These are phyloP conservation scores for Xylaria sp. DNA, from an alignment of 2,329 filamentous ascomycete species.

Conservation along the genomic window DNA sequence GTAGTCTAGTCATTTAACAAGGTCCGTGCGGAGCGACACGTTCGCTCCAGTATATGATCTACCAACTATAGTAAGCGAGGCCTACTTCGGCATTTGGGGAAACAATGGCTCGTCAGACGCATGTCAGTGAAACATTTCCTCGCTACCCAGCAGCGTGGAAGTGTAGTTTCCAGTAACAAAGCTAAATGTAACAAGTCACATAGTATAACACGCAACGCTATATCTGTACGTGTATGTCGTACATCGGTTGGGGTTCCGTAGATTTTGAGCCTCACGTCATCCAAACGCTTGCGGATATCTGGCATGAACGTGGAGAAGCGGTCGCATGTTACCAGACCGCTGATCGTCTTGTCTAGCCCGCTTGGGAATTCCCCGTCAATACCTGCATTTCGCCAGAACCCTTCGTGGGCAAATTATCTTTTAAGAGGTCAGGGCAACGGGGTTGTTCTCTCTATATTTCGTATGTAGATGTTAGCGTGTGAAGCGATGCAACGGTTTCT, in stretches of 20 bases:
- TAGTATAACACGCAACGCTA: neutral
- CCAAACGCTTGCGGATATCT: slow-evolving; percentile 38
- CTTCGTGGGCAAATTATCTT: slow-evolving; percentile 32
- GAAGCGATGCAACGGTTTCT: slow-evolving; percentile 12
- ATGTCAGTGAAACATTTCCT: slow-evolving; percentile 3
- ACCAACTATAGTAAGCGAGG: slow-evolving; percentile 30
- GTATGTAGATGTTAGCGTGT: neutral
- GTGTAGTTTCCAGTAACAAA: neutral
- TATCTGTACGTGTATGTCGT: slow-evolving; percentile 22
- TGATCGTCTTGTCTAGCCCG: slow-evolving; percentile 35
- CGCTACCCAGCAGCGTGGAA: no score
- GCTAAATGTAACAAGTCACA: neutral
- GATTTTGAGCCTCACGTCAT: slow-evolving; percentile 38
- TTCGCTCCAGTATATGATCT: slow-evolving; percentile 19
- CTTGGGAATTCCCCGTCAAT: slow-evolving; percentile 31
- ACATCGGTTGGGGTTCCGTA: slow-evolving; percentile 30
- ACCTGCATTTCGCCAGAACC: slow-evolving; percentile 28
- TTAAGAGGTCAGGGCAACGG: slow-evolving; percentile 7
- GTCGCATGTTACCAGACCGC: slow-evolving; percentile 38
- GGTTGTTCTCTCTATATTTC: neutral
- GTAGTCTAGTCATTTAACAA: slow-evolving; percentile 19
- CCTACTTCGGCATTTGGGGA: slow-evolving; percentile 25
- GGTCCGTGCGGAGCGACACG: slow-evolving; percentile 28
- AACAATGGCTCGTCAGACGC: slow-evolving; percentile 5
- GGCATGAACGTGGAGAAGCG: slow-evolving; percentile 38